Conservation (phyloP, 805 yeast species). For the Metschnikowia shivogae region DNA sequence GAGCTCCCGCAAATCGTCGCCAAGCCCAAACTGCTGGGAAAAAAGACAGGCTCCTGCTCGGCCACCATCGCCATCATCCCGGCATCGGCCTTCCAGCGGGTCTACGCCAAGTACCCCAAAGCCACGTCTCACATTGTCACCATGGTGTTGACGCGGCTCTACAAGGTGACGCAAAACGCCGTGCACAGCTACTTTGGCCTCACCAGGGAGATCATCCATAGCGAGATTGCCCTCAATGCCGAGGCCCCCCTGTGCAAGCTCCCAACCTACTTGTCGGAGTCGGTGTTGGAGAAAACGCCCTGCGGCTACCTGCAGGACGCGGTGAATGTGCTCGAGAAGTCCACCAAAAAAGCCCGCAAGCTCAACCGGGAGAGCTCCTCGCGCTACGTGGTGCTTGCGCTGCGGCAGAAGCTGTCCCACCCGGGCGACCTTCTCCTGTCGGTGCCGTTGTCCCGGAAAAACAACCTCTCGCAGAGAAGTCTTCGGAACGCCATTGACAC, state of each 20-base stretch:
- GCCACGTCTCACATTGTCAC: constrained; percentile 93
- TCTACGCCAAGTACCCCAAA: constrained; percentile 73
- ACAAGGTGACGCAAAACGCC: constrained; percentile 87
- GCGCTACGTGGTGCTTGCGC: constrained; percentile 44
- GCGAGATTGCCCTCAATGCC: constrained; percentile 63
- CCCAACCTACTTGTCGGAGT: constrained; percentile 63
- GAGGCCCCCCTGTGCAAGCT: constrained; percentile 29
- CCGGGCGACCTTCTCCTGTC: constrained; percentile 86
- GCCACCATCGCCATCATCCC: constrained; percentile 94
- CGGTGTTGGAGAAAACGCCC: constrained; percentile 39
- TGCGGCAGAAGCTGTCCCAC: constrained; percentile 53
- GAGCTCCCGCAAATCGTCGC: constrained; percentile 53
- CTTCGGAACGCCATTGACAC: constrained; percentile 4
- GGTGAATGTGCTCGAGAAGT: constrained; percentile 12
- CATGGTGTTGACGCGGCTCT: constrained; percentile 80
- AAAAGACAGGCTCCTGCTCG: constrained; percentile 11
- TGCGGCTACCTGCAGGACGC: constrained; percentile 18
- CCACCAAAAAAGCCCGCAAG: constrained; percentile 14
- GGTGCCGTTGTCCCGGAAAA: constrained; percentile 59
- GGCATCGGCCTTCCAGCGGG: constrained; percentile 67
- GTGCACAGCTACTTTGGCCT: constrained; percentile 83
- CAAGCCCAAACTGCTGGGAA: constrained; percentile 46
- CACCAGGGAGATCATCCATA: constrained; percentile 72
- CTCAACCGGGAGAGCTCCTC: constrained; percentile 20
- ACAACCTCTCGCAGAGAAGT: constrained; percentile 23